A percentile compares a stretch with the other conserved stretches of the same genome.
These are phyloP conservation scores for Paraphoma sp. DNA, from an alignment of 2,329 filamentous ascomycete species.

Conservation along the genomic window DNA sequence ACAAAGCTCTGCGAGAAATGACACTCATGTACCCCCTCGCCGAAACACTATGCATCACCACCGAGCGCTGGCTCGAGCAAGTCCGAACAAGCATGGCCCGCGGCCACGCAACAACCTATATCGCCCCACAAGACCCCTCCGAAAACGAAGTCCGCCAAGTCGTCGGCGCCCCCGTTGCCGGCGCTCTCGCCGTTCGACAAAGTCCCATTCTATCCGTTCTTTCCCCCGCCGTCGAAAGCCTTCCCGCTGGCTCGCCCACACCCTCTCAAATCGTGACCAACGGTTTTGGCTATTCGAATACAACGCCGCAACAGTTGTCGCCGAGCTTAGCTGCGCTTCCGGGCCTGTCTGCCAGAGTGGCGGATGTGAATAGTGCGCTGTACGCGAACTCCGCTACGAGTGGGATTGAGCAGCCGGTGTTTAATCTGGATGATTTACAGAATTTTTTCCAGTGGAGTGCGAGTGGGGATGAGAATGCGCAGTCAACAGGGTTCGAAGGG, in stretches of 20 bases:
- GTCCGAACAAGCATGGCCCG: constrained; percentile 36
- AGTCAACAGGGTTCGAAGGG: constrained; percentile 36
- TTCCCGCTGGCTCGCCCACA: constrained; percentile 12
- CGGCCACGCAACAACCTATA: constrained; percentile 35
- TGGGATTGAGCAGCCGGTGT: constrained; percentile 33
- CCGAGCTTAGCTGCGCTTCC: constrained; percentile 13
- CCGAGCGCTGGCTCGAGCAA: constrained; percentile 41
- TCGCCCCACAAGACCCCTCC: constrained; percentile 37
- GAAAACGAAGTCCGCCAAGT: constrained; percentile 34
- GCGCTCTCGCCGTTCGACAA: constrained; percentile 9
- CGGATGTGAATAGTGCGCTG: constrained; percentile 15
- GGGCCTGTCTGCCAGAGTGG: constrained; percentile 11
- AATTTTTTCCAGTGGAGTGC: constrained; percentile 43
- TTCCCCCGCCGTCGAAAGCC: constrained; percentile 18
- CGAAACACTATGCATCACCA: constrained; percentile 37
- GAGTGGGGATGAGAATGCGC: constrained; percentile 30
- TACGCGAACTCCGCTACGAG: constrained; percentile 16
- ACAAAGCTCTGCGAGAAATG: constrained; percentile 39
- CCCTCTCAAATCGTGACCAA: constrained; percentile 16
- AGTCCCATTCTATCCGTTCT: constrained; percentile 18
- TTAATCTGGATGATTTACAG: constrained; percentile 40
- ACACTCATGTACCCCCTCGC: constrained; percentile 40
- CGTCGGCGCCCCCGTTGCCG: constrained; percentile 20
- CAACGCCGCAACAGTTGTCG: background rate
- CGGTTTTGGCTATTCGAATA: constrained; percentile 3